Base-by-base conservation (phyloP, 768 basidiomycete species). In the Multifurca ochricompacta region DNA sequence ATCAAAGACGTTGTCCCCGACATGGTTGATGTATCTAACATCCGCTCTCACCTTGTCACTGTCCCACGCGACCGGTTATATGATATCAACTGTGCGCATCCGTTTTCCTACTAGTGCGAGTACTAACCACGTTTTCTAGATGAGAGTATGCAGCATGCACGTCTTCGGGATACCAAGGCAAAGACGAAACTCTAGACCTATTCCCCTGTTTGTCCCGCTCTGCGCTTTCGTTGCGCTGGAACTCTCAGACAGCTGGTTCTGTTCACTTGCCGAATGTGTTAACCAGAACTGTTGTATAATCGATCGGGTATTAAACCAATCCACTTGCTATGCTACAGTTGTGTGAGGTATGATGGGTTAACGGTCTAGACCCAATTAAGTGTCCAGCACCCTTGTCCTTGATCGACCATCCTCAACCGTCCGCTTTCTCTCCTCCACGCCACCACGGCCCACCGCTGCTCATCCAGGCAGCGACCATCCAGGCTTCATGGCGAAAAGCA, bases 11-110 rank as follows among this genome's bases (percentile, higher is more conserved):
- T 98, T 52, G 80, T 82, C 0, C 89, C 87, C 0, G 80, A 82
- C 40, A 94, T 98, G 94, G 91, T 98, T 7, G 91, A 97, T 59
- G 82, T 83, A 11, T 78, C 80, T 1, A 84, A 81, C 48, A 69
- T 95, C 28, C 72, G 74, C 48, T 68, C 74, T 23, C 91, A 91
- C 63, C 68, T 82, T 18, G 83, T 80, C 1, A 62, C 79, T 3
- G 83, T 86, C 3, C 89, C 91, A 0, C 73, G 70, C 2, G 90
- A 91, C 62, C 74, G 75, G n/a, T 72, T 93, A 25, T 95, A 85
- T 63, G 77, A 87, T 39, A 70, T 68, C 41, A 96, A 91, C 60
- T 96, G 93, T 95, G 66, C 71, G 91, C 65, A 3, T 60, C 75
- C 44, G 9, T 16, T 23, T 54, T 10, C 10, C 32, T 6, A 28